phyloP scores from a whole-genome alignment of 2,329 filamentous ascomycete genomes.

The Plectosphaerella sp. region DNA sequence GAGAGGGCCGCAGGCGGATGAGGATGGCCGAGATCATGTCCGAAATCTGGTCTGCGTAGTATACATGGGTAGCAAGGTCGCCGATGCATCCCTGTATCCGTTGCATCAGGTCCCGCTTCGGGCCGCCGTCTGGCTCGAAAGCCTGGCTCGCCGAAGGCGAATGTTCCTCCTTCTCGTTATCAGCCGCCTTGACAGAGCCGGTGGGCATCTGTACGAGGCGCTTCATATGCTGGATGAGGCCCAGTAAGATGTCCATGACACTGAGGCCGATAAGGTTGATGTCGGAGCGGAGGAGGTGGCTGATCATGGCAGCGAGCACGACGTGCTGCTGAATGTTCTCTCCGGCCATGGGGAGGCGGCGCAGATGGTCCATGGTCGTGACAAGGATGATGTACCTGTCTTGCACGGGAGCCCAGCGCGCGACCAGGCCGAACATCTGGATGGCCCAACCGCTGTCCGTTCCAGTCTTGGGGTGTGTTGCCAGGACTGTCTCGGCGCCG shows the following conservation, averaged over 20 bases:
- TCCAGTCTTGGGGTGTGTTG: conserved; percentile 32
- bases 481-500: conserved; percentile 46
- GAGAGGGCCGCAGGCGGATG: conserved; percentile 66
- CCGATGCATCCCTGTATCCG: conserved; percentile 64
- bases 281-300: conserved; percentile 77
- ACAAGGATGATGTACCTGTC: conserved; percentile 89
- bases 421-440: conserved; percentile 72
- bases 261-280: conserved; percentile 94
- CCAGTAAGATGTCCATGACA: conserved; percentile 89
- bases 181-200: conserved; percentile 26
- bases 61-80: conserved; percentile 89
- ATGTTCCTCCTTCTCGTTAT: conserved; percentile 24
- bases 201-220: conserved; percentile 64
- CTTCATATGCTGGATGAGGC: conserved; percentile 79
- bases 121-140: conserved; percentile 30
- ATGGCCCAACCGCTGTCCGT: conserved; percentile 70
- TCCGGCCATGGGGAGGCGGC: conserved; percentile 64
- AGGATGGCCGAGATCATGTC: conserved; percentile 89
- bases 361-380: conserved; percentile 71
- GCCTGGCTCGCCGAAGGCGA: conserved; percentile 20
- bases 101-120: conserved; percentile 63
- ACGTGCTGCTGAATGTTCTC: conserved; percentile 70
- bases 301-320: conserved; percentile 71
- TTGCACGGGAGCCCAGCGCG: conserved; percentile 88
- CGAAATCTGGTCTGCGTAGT: conserved; percentile 92